These are phyloP conservation scores for Secale cereale DNA, from an alignment of 176 grass and related monocot species.

Conservation along the genomic window DNA sequence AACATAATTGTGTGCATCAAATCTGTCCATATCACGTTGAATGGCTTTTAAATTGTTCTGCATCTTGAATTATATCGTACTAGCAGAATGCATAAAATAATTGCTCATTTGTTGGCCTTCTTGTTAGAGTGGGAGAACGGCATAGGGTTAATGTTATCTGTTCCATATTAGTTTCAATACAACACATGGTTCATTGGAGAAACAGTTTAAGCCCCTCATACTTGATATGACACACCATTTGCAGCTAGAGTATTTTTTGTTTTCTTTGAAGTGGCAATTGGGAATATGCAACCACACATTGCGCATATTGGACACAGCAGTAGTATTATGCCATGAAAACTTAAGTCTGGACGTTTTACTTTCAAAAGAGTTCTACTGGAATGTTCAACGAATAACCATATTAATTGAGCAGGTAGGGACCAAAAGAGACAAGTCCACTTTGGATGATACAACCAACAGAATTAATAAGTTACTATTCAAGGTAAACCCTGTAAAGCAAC, in stretches of 20 bases:
- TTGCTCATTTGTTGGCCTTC: neutral
- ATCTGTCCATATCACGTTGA: neutral
- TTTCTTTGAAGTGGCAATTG: constrained; percentile 7
- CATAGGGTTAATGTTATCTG: neutral
- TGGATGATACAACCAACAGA: constrained; percentile 81
- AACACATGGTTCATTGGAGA: neutral
- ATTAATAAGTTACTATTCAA: constrained; percentile 90
- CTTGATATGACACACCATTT: neutral
- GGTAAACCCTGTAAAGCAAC: constrained; percentile 40
- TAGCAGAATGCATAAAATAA: neutral
- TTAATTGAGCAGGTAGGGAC: constrained; percentile 68
- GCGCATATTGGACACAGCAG: neutral
- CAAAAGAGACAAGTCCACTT: constrained; percentile 56
- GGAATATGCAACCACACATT: neutral
- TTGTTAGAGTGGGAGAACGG: neutral
- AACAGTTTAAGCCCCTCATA: neutral
- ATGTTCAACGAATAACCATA: constrained; percentile 14
- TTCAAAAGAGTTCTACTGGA: neutral
- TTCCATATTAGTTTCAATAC: neutral
- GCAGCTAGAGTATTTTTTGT: neutral
- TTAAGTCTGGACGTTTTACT: neutral
- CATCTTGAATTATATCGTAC: neutral
- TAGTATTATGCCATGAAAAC: neutral
- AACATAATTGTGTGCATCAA: neutral
- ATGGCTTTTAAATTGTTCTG: neutral